Conservation (phyloP, 164 flowering plant species). For the Berberis vulgaris region DNA sequence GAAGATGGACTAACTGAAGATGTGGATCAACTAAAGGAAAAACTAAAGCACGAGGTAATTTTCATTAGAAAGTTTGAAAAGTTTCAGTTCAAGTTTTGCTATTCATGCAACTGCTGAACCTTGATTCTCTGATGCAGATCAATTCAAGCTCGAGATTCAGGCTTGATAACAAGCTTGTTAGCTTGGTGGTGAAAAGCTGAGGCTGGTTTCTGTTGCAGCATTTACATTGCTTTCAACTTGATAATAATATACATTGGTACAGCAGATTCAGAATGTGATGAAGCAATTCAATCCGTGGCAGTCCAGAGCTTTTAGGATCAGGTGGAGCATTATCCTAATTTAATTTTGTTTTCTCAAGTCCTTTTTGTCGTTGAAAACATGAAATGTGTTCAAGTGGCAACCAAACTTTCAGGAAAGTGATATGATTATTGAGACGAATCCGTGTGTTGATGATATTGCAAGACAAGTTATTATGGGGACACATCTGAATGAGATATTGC, state of each 20-base stretch:
- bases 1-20: constrained; percentile 48
- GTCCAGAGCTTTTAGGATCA: neutral
- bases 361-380: neutral
- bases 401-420: too few species aligned
- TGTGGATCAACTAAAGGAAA: constrained; percentile 27
- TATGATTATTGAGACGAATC: too few species aligned
- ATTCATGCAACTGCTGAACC: neutral
- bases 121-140: constrained; percentile 35
- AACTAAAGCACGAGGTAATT: constrained; percentile 49
- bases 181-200: constrained; percentile 33
- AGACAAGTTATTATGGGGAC: too few species aligned
- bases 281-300: neutral
- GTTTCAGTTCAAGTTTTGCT: neutral
- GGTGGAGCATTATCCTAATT: neutral
- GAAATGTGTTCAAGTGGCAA: too few species aligned
- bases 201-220: constrained; percentile 3
- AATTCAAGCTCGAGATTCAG: constrained; percentile 60
- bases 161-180: constrained; percentile 49
- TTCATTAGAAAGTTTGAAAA: neutral
- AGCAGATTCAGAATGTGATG: too few species aligned
- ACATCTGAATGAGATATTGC: too few species aligned
- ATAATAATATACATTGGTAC: neutral
- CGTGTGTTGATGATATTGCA: too few species aligned
- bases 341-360: neutral
- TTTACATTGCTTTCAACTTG: neutral